phyloP scores from a whole-genome alignment of 2,329 filamentous ascomycete species.

The Penicillium brasilianum region DNA sequence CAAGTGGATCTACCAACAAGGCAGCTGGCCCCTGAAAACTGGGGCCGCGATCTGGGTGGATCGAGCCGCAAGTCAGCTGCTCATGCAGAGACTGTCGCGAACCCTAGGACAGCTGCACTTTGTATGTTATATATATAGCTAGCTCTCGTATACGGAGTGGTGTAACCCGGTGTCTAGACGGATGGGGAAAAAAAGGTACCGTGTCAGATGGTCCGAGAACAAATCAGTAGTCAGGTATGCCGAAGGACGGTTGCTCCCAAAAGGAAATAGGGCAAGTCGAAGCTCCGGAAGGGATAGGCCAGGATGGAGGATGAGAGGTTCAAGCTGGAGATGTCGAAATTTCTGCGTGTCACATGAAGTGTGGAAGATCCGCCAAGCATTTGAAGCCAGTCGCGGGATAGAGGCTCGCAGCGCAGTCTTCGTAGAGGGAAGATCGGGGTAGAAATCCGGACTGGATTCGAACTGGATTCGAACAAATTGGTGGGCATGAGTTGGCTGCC shows the following conservation, averaged over 20 bases:
- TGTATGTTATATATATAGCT: not conserved
- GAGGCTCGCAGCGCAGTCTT: not conserved
- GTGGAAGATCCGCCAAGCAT: not conserved
- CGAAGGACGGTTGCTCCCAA: not conserved
- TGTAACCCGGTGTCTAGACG: not conserved
- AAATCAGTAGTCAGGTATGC: not conserved
- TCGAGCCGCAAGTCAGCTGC: slow-evolving; percentile 28
- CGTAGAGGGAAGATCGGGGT: slow-evolving; percentile 24
- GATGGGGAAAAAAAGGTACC: no score
- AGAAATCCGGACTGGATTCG: slow-evolving; percentile 22
- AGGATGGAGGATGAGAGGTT: no score
- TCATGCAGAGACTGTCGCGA: slow-evolving; percentile 21
- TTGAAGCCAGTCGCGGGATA: not conserved
- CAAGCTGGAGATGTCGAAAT: slow-evolving; percentile 20
- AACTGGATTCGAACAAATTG: no score
- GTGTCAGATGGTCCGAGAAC: not conserved
- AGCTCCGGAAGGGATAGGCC: not conserved
- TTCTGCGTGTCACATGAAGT: slow-evolving; percentile 40
- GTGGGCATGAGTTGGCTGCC: slow-evolving; percentile 22
- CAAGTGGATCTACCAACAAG: slow-evolving; percentile 14
- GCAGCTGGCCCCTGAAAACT: slow-evolving; percentile 20
- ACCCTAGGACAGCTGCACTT: not conserved
- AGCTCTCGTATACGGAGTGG: not conserved
- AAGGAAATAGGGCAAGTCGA: not conserved
- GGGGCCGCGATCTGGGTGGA: slow-evolving; percentile 26